Base-by-base conservation (phyloP, 2,329 filamentous ascomycete species). In the Pseudocercospora ulei region DNA sequence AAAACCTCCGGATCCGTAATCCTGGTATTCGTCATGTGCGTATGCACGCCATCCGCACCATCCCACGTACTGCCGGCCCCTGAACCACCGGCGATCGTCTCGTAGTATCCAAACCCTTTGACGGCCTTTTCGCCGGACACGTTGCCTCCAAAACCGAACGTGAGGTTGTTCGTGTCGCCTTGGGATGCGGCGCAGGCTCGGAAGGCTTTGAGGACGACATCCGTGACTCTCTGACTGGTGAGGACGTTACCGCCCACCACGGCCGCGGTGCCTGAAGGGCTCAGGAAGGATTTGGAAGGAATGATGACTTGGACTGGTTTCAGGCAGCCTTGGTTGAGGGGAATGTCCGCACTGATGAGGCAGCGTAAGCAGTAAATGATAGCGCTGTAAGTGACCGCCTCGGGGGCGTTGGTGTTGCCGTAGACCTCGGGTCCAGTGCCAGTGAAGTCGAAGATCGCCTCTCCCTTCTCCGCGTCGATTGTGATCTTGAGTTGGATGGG, bases 301-400 rank as follows among this genome's bases (percentile, higher is more conserved):
- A 88, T 85, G 30, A 69, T 68, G 55, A 90, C 80, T 38, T 76
- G 71, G 52, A 90, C 82, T 0, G 84, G 83, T 34, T 75, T 75
- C 2, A 90, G 67, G 48, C 84, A 92, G 48, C 84, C 84, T 62
- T 92, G 84, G 63, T 92, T 92, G 3, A 92, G 71, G 0, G 84
- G 85, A 8, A 92, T 87, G 50, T 88, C 82, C 48, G 83, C 75
- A 23, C 73, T 77, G 52, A 92, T 85, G 41, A 93, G 47, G 34
- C 78, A 83, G 29, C 84, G 76, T 7, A 92, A 69, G 52, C 80
- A 85, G 68, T 92, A 92, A 56, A 90, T 88, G 55, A 90, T 87
- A 34, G 82, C 83, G 22, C 75, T 81, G 62, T 82, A 85, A 0
- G 82, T 87, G 31, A 90, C 81, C 2, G 83, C 83, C 60, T 84